Evolutionary conservation across 1,284 basidiomycete genomes (phyloP).

Genomic region (Macrocystidia cucumis): DNA sequence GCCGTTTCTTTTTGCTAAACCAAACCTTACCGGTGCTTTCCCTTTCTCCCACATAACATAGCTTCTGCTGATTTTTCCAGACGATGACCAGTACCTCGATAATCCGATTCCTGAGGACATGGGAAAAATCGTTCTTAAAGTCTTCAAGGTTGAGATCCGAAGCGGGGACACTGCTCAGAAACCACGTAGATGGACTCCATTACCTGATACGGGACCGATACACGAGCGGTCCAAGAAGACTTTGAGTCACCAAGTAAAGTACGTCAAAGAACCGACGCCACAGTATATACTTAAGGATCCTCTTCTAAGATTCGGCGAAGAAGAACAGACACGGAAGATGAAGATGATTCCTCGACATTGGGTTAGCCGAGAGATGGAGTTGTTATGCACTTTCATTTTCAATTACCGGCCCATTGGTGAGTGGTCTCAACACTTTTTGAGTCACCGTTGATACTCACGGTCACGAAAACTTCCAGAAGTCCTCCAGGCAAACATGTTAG

Average conservation of each 20-base stretch:
- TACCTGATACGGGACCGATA: not conserved
- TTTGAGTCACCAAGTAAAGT: conserved; percentile 26
- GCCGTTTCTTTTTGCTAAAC: too few relatives aligned
- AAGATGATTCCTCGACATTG: too few relatives aligned
- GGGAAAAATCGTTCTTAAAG: not conserved
- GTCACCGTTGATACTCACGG: not conserved
- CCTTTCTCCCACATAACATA: too few relatives aligned
- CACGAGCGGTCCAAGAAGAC: not conserved
- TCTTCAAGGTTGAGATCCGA: not conserved
- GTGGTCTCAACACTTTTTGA: not conserved
- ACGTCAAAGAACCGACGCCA: too few relatives aligned
- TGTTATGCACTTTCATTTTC: not conserved
- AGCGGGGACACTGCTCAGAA: too few relatives aligned
- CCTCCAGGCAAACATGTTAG: not conserved
- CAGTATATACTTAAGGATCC: conserved; percentile 9
- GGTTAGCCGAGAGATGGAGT: too few relatives aligned
- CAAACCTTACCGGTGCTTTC: too few relatives aligned
- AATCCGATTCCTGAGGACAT: not conserved
- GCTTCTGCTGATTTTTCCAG: too few relatives aligned
- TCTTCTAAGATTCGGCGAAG: too few relatives aligned
- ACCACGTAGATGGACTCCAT: too few relatives aligned
- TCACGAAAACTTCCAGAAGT: not conserved
- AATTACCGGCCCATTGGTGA: not conserved
- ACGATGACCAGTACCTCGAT: not conserved
- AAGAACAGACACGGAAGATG: too few relatives aligned